Base-by-base conservation (phyloP, 208 protist species). In the Porcisia deanei region DNA sequence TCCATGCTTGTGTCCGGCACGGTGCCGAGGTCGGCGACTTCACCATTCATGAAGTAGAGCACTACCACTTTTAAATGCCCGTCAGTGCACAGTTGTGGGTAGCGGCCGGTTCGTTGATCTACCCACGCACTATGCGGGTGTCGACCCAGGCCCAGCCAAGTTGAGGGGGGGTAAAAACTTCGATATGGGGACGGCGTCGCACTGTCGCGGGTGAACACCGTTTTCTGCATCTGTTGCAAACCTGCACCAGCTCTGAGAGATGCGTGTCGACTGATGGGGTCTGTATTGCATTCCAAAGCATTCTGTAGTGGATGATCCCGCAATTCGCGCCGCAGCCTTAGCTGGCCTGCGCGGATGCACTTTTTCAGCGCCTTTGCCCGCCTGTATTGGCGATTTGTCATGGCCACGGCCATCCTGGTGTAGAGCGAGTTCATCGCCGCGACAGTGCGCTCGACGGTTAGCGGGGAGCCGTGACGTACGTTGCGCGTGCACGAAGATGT, bases 71-170 rank as follows among this genome's bases (percentile, higher is more conserved):
- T 70, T 20, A 84, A 67, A 12, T 9, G 47, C 4, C 22, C 60
- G 2, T n/a, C 47, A 7, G 60, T 14, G 41, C 87, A 68, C 25
- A 34, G 20, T 4, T 45, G 64, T 52, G 88, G 85, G 66, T 92
- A 85, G 49, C 84, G 83, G 30, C 84, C 79, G 60, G 77, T 90
- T 54, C 88, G 85, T 39, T 69, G 67, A 77, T 92, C 88, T 47
- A 91, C 77, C 60, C 53, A 63, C 20, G 61, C 61, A 22, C 77
- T 65, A 54, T 57, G 80, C 7, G 82, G 82, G 72, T 89, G 87
- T 30, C 53, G 65, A 9, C 87, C 87, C 43, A 89, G 61, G 14
- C 85, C 82, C 49, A 91, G 73, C 68, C 73, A 79, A 25, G 76
- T 79, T 7, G 81, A 77, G 41, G 85, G 68, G 9, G 87, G 87